A percentile compares a stretch with the other conserved stretches of the same genome.
Conservation (phyloP, 2,329 filamentous ascomycete species). For the Talaromyces sp. region DNA sequence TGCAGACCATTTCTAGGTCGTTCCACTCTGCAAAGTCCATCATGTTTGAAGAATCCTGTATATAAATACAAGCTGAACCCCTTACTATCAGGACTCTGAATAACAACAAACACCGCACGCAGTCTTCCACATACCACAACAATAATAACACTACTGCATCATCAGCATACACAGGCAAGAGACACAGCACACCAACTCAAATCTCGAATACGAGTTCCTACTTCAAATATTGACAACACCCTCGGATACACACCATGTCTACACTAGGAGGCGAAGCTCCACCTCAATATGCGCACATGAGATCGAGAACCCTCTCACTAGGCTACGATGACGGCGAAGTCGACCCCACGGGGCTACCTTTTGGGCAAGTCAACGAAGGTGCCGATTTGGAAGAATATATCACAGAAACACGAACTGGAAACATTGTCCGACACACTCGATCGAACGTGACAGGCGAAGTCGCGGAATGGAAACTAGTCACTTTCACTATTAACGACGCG, state of each 20-base stretch:
- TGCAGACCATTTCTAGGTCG: background rate
- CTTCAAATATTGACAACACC: background rate
- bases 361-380: slow-evolving; percentile 19
- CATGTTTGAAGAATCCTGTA: background rate
- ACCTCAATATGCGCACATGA: background rate
- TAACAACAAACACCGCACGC: background rate
- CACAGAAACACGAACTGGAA: slow-evolving; percentile 58
- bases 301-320: slow-evolving; percentile 9
- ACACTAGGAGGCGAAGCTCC: slow-evolving; percentile 8
- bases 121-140: background rate
- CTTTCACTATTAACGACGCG: slow-evolving; percentile 66
- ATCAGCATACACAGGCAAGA: background rate
- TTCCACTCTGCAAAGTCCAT: background rate
- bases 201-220: background rate
- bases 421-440: slow-evolving; percentile 54
- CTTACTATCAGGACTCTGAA: background rate
- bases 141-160: background rate
- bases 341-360: slow-evolving; percentile 13
- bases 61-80: background rate
- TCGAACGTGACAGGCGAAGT: slow-evolving; percentile 54
- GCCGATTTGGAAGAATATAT: slow-evolving; percentile 67
- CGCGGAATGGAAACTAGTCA: slow-evolving; percentile 61
- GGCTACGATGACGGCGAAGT: slow-evolving; percentile 18
- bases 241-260: slow-evolving; percentile 4
- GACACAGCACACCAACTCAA: background rate